Conservation (phyloP, 2,329 filamentous ascomycete species). For the Pseudogymnoascus sp. region DNA sequence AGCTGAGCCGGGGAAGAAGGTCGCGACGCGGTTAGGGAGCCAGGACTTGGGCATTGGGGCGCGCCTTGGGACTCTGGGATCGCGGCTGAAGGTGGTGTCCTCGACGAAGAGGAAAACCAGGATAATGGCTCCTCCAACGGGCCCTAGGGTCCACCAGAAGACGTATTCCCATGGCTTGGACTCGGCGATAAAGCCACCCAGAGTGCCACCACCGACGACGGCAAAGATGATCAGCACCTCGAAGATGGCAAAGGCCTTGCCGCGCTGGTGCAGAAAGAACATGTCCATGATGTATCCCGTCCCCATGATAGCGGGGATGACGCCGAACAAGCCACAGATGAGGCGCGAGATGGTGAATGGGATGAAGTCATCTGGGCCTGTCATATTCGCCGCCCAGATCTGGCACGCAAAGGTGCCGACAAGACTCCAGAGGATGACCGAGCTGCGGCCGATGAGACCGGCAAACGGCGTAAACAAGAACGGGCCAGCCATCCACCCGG, state of each 20-base stretch:
- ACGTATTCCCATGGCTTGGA: conserved; percentile 31
- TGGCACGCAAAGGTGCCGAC: conserved; percentile 18
- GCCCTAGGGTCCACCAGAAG: conserved; percentile 35
- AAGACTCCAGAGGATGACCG: conserved; percentile 24
- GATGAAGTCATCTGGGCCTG: conserved; percentile 29
- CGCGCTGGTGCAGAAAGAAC: conserved; percentile 39
- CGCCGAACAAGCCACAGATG: conserved; percentile 35
- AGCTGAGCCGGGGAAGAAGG: conserved; percentile 1
- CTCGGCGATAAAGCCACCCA: conserved; percentile 35
- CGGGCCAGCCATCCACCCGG: conserved; percentile 22
- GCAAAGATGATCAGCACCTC: conserved; percentile 33
- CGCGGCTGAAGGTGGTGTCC: conserved; percentile 8
- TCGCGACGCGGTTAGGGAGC: conserved; percentile 1
- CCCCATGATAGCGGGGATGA: conserved; percentile 34
- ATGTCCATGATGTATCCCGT: conserved; percentile 35
- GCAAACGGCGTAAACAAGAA: conserved; percentile 22
- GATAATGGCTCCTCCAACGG: not conserved
- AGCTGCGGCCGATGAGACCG: conserved; percentile 19
- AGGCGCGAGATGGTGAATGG: conserved; percentile 33
- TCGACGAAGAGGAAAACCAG: conserved; percentile 10
- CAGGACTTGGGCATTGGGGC: conserved; percentile 7
- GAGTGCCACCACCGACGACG: conserved; percentile 29
- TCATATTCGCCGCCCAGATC: conserved; percentile 28
- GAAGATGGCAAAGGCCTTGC: conserved; percentile 33
- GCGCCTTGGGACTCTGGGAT: not conserved